Evolutionary conservation across 306 rosid genomes (phyloP), one percentile per base, ranked within the genome.

Genomic region (Rubus parviflorus): DNA sequence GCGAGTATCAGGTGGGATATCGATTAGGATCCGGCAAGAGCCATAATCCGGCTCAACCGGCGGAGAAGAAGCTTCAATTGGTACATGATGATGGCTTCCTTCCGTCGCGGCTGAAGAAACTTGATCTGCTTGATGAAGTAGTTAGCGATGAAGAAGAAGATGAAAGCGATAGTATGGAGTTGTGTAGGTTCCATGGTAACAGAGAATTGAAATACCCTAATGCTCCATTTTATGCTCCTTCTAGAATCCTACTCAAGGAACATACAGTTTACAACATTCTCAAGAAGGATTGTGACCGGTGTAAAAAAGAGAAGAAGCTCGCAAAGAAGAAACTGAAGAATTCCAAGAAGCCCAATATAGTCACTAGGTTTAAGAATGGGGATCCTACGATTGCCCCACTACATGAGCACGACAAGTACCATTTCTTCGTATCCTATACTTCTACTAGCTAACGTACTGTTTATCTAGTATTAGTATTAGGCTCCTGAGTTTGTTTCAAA

Each of bases 251-350:
- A 38, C 14, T 37, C 4, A 61, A 61, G 67, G 47, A 64, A 38
- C 69, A 64, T 4, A 64, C 69, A 37, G 69, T 64, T 4, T 64
- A 64, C 47, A 64, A 64, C 23, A 64, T 64, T 64, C 69, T 20
- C 0, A 64, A 64, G 13, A 64, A 64, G 20, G 47, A 35, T 37
- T 63, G 69, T 64, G 46, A 6, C 0, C 16, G 37, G 19, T 38
- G 69, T 30, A 64, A 64, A 42, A 0, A 64, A 64, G 69, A 64
- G n/a, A 54, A 54, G 4, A 54, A 54, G 4, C 30, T 54, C 12
- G 56, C 56, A 51, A 54, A 54, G 61, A 20, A n/a, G 68, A 63
- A 63, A 25, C n/a, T 3, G 45, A 63, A 63, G 68, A 63, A 37
- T 5, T 63, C 68, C 11, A 63, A 63, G 68, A 7, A 63, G 6